Percentiles rank a stretch among this genome's conserved stretches.
Evolutionary conservation across 2,329 filamentous ascomycete genomes (phyloP).

Genomic region (Ophiostoma perfectum): DNA sequence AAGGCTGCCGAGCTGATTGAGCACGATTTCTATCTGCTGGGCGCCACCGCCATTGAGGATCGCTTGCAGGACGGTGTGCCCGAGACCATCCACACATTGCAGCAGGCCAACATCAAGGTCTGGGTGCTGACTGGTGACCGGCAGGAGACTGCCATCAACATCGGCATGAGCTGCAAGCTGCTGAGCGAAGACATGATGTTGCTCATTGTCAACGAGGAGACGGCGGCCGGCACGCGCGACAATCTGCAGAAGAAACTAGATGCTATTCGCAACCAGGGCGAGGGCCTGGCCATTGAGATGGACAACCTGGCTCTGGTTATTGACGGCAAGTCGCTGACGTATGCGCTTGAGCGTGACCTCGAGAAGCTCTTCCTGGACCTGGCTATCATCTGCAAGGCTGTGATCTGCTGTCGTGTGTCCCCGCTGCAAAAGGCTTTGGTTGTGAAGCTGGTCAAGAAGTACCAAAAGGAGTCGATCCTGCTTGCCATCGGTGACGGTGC

Average conservation of each 20-base stretch:
- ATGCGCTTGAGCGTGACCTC: conserved; percentile 84
- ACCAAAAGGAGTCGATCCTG: conserved; percentile 81
- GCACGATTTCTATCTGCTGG: conserved; percentile 82
- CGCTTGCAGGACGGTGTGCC: conserved; percentile 94
- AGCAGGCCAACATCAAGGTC: conserved; percentile 95
- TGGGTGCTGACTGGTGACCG: conserved; percentile 97
- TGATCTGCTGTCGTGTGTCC: conserved; percentile 95
- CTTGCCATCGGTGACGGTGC: conserved; percentile 95
- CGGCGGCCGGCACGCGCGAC: conserved; percentile 68
- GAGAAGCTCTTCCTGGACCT: conserved; percentile 92
- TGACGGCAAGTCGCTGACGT: conserved; percentile 92
- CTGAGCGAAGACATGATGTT: conserved; percentile 99
- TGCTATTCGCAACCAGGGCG: conserved; percentile 77
- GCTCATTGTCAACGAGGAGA: conserved; percentile 91
- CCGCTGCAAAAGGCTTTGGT: conserved; percentile 95
- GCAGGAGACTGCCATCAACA: conserved; percentile 98
- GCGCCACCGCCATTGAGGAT: conserved; percentile 96
- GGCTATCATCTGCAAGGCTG: conserved; percentile 95
- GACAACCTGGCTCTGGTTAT: conserved; percentile 90
- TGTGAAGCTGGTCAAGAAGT: conserved; percentile 94
- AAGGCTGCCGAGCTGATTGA: conserved; percentile 96
- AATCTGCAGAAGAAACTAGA: conserved; percentile 92
- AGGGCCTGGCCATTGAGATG: conserved; percentile 63
- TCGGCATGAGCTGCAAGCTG: conserved; percentile 98
- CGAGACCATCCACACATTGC: conserved; percentile 94